Base-by-base conservation (phyloP, 2,329 filamentous ascomycete genomes). In the Colletotrichum godetiae region DNA sequence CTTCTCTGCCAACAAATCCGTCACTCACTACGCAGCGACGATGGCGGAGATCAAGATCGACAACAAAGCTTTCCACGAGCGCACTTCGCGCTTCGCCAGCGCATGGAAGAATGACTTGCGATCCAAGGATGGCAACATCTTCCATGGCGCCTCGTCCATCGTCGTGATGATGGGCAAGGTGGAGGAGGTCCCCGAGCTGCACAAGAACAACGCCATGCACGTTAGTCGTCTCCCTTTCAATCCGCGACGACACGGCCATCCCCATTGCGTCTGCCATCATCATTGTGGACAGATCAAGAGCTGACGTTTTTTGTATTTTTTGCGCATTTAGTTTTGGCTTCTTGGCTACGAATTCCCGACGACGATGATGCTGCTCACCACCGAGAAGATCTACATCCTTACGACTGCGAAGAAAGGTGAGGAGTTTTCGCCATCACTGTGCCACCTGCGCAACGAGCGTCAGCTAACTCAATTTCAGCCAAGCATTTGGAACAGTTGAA, bases 301-400 rank as follows among this genome's bases (percentile, higher is more conserved):
- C 74, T 74, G 27, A 75, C 65, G 56, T 46, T 8, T 24, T 71
- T 55, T 55, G n/a, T n/a, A n/a, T n/a, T 52, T 11, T 22, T 71
- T 57, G 22, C 27, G 49, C 24, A 10, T 8, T 53, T 19, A 98
- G 95, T 97, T 98, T 84, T 99, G 97, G 97, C 89, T 99, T 68
- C 90, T 99, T 75, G 97, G 97, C 79, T 99, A 99, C 87, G 97
- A 99, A 83, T 99, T 99, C 80, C 97, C 97, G 42, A 95, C 96
- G 52, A 99, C 97, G 0, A 88, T 99, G 76, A 95, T 99, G 88
- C 89, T 99, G 65, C 92, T 99, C 82, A 98, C 96, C 1, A 86
- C 92, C 74, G 97, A 98, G 74, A 91, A 92, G 59, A 88, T 98
- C 78, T 97, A 97, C 84, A 93, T 98, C 73, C 92, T 99, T 76